Evolutionary conservation across 2,329 filamentous ascomycete genomes (phyloP), one percentile per base, ranked within the genome.

Genomic region (Fusarium sulawesiense): DNA sequence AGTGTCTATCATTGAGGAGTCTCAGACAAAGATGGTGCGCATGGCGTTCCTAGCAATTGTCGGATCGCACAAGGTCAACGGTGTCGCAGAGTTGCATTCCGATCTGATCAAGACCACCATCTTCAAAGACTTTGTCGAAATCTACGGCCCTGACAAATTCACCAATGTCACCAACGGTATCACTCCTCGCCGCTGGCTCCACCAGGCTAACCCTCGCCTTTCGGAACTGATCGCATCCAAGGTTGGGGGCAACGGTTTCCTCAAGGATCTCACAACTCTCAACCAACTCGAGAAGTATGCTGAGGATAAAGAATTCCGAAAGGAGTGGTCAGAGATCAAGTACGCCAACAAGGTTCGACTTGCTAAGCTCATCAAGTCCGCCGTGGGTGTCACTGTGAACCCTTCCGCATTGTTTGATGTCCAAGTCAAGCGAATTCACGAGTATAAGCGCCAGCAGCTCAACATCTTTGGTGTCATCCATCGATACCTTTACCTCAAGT

Each of bases 381-480:
- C 91, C 8, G 93, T 91, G 3, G 92, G 91, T 30, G 88, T 97
- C 60, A 89, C 86, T 6, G 93, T 99, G 79, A 96, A 97, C 79
- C 95, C 96, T 0, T 84, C 91, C 12, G 88, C 95, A 1, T 87
- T 99, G 20, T 99, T 99, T 75, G 96, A 99, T 78, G 92, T 99
- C 13, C 96, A 99, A 78, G 96, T 99, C 76, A 99, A 99, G 87
- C 92, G 96, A 77, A 99, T 99, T 73, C 96, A 99, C 81, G 96
- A 99, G 81, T 99, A 99, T 84, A 99, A 99, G 87, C 92, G 94
- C 64, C 95, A 99, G 82, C 96, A 99, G 82, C 90, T 99, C 80
- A 99, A 99, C 84, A 98, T 99, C 75, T 98, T 98, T 77, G 96
- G 96, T 61, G 93, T 98, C 66, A 98, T 99, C 73, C 93, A 97